Conservation (phyloP, 75 land plant species). For the Azolla pinnata region DNA sequence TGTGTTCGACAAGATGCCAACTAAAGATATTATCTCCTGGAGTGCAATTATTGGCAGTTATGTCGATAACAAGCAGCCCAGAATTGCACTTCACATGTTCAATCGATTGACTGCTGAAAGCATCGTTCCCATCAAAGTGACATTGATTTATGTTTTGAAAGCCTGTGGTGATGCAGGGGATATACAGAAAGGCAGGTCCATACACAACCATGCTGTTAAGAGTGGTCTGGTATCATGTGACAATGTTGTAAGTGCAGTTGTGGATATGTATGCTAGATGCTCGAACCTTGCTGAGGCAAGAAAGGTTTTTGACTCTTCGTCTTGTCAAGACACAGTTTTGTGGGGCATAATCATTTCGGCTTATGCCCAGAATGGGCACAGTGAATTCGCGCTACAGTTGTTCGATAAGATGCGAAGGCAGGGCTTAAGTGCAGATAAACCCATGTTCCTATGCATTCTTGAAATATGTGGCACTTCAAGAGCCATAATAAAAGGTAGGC, state of each 20-base stretch:
- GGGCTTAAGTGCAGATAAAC: conserved; percentile 26
- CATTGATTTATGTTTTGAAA: not conserved
- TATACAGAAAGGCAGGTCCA: conserved; percentile 20
- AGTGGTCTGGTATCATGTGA: conserved; percentile 21
- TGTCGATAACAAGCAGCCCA: not conserved
- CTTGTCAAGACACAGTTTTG: conserved; percentile 32
- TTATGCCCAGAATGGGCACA: conserved; percentile 34
- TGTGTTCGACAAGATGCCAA: not conserved
- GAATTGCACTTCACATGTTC: not conserved
- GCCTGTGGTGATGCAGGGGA: too few relatives aligned
- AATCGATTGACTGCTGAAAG: not conserved
- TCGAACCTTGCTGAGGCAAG: conserved; percentile 29
- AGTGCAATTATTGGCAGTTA: not conserved
- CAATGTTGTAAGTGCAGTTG: conserved; percentile 41
- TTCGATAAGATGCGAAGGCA: conserved; percentile 32
- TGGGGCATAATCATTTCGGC: conserved; percentile 34
- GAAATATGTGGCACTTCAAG: not conserved
- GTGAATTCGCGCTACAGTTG: conserved; percentile 32
- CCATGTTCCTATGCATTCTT: not conserved
- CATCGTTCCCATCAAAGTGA: not conserved
- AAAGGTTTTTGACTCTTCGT: conserved; percentile 35
- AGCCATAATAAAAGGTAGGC: not conserved
- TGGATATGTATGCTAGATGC: conserved; percentile 52
- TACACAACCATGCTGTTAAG: conserved; percentile 29
- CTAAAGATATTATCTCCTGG: not conserved